Conservation (phyloP, 1,139 yeast species). For the Pichia inconspicua region DNA sequence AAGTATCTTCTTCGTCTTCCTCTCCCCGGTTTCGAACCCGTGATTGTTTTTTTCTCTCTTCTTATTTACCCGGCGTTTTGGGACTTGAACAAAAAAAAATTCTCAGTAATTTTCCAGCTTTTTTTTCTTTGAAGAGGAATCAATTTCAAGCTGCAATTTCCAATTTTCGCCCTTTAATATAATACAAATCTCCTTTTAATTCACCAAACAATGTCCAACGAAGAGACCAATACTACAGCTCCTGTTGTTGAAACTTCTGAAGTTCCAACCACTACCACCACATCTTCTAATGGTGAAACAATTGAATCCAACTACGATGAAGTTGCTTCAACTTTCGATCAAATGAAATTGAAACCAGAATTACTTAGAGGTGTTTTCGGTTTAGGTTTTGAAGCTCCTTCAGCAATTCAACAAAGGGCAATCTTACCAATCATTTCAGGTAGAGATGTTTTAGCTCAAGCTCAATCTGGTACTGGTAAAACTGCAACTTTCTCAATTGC, state of each 20-base stretch:
- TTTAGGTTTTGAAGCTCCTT: slow-evolving; percentile 96
- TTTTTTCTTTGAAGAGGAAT: no score
- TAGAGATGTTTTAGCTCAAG: slow-evolving; percentile 96
- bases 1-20: neutral
- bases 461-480: slow-evolving; percentile 99
- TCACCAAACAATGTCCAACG: slow-evolving; percentile 19
- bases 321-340: slow-evolving; percentile 84
- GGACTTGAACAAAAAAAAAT: neutral
- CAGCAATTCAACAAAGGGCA: slow-evolving; percentile 98
- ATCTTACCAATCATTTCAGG: slow-evolving; percentile 94
- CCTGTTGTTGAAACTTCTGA: slow-evolving; percentile 3
- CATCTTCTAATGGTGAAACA: slow-evolving; percentile 14
- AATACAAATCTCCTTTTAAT: neutral
- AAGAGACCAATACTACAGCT: slow-evolving; percentile 29
- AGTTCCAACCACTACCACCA: neutral
- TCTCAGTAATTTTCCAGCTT: no score
- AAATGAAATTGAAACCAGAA: slow-evolving; percentile 71
- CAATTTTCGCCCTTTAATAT: neutral
- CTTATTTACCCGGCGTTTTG: slow-evolving; percentile 8
- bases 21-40: neutral
- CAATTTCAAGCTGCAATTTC: no score
- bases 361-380: slow-evolving; percentile 86
- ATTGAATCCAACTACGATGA: slow-evolving; percentile 97
- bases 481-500: slow-evolving; percentile 98
- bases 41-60: slow-evolving; percentile 7